Evolutionary conservation across 495 filamentous ascomycete species (phyloP).

Genomic region (Penicillium waksmanii): DNA sequence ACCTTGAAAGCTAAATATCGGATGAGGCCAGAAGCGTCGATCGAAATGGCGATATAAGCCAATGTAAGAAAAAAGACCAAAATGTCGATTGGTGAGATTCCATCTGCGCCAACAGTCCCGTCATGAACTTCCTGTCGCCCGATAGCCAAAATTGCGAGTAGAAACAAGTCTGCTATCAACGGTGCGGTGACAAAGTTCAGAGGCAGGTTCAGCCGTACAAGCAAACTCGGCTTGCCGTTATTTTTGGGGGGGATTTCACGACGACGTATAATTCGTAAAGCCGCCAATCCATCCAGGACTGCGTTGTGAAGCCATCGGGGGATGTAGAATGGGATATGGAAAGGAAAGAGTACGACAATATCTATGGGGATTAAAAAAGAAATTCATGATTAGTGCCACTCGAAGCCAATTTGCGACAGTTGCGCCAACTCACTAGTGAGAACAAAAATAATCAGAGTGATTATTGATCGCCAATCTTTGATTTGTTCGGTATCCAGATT

Average conservation of each 20-base stretch:
- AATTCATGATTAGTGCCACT: neutral
- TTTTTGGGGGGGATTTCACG: conserved; percentile 26
- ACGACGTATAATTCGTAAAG: conserved; percentile 53
- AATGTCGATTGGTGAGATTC: conserved; percentile 65
- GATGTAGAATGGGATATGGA: conserved; percentile 59
- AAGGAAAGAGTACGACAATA: conserved; percentile 66
- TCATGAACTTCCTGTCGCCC: conserved; percentile 61
- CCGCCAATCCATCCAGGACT: conserved; percentile 42
- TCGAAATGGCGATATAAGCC: conserved; percentile 75
- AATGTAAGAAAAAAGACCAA: conserved; percentile 70
- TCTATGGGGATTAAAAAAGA: conserved; percentile 39
- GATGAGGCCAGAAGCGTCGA: conserved; percentile 70
- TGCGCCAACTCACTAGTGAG: conserved; percentile 56
- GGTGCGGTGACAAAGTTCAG: conserved; percentile 70
- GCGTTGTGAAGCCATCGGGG: conserved; percentile 51
- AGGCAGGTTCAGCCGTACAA: conserved; percentile 55
- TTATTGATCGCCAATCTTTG: conserved; percentile 61
- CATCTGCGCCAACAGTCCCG: conserved; percentile 61
- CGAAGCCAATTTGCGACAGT: neutral
- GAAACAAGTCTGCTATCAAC: conserved; percentile 65
- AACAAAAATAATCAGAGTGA: conserved; percentile 66
- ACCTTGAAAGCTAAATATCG: conserved; percentile 68
- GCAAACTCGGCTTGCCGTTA: conserved; percentile 17
- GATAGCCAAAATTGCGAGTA: conserved; percentile 66
- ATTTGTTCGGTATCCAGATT: conserved; percentile 55